Evolutionary conservation across 768 basidiomycete species (phyloP).

Genomic region (Macrolepiota fuliginosa): DNA sequence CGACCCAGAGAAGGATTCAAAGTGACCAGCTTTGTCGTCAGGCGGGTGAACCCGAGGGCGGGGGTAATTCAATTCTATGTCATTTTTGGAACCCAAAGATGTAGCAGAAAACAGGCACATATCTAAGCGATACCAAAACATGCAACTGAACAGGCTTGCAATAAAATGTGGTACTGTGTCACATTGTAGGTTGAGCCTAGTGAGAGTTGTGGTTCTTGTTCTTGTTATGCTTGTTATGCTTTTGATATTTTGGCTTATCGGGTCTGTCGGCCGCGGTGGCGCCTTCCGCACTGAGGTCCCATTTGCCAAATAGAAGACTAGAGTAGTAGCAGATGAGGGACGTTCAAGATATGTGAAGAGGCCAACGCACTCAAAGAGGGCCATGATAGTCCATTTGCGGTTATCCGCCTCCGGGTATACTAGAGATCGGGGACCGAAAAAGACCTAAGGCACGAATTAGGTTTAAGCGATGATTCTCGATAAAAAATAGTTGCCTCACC

Average conservation of each 20-base stretch:
- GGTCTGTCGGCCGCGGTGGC: not conserved
- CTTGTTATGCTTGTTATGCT: not conserved
- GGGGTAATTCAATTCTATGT: too few relatives aligned
- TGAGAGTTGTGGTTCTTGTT: not conserved
- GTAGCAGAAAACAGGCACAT: too few relatives aligned
- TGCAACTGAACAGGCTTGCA: too few relatives aligned
- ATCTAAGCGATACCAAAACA: too few relatives aligned
- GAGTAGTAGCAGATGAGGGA: slow-evolving; percentile 13
- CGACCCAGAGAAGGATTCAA: too few relatives aligned
- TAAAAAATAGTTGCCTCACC: slow-evolving; percentile 33
- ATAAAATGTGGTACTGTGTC: too few relatives aligned
- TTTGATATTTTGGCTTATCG: not conserved
- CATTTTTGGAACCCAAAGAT: too few relatives aligned
- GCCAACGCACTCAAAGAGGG: slow-evolving; percentile 75
- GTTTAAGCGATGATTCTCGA: not conserved
- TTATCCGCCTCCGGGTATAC: slow-evolving; percentile 96
- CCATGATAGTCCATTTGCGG: slow-evolving; percentile 96
- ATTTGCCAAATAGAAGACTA: slow-evolving; percentile 47
- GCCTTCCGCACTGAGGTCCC: slow-evolving; percentile 28
- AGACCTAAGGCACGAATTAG: slow-evolving; percentile 52
- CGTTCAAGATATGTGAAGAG: slow-evolving; percentile 17
- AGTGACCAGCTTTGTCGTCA: too few relatives aligned
- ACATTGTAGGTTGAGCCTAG: not conserved
- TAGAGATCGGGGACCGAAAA: slow-evolving; percentile 88
- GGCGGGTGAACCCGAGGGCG: too few relatives aligned